A percentile compares a stretch with the other conserved stretches of the same genome.
Conservation (phyloP, 306 rosid genomes). For the Oemleria cerasiformis region DNA sequence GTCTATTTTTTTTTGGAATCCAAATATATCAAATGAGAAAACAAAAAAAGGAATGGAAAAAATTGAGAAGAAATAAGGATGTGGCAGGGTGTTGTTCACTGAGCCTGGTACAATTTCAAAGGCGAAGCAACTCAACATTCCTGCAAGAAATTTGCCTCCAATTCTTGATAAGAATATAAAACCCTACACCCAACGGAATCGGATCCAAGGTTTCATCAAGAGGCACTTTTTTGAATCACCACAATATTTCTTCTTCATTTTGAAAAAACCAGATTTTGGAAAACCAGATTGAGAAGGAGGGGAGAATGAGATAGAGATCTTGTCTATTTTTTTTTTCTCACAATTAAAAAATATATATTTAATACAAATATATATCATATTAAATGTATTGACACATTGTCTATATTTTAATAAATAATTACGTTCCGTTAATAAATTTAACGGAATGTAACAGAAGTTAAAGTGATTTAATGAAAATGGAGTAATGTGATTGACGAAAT, state of each 20-base stretch:
- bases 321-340: no score
- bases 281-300: rapidly evolving
- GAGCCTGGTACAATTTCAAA: slow-evolving; percentile 46
- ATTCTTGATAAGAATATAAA: slow-evolving; percentile 2
- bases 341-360: no score
- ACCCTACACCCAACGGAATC: slow-evolving; percentile 15
- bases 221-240: slow-evolving; percentile 24
- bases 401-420: no score
- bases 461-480: no score
- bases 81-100: slow-evolving; percentile 75
- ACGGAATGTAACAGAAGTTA: no score
- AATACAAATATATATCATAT: no score
- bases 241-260: not conserved
- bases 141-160: slow-evolving; percentile 62
- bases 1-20: no score
- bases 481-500: no score
- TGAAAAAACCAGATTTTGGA: rapidly evolving
- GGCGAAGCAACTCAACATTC: slow-evolving; percentile 88
- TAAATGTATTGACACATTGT: no score
- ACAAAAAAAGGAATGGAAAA: no score
- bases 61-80: slow-evolving; percentile 9
- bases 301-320: not conserved
- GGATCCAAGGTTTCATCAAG: slow-evolving; percentile 43
- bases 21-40: no score
- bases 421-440: no score